Evolutionary conservation across 1,139 yeast species (phyloP), one percentile per base, ranked within the genome.

Genomic region (Blastobotrys arbuscula): DNA sequence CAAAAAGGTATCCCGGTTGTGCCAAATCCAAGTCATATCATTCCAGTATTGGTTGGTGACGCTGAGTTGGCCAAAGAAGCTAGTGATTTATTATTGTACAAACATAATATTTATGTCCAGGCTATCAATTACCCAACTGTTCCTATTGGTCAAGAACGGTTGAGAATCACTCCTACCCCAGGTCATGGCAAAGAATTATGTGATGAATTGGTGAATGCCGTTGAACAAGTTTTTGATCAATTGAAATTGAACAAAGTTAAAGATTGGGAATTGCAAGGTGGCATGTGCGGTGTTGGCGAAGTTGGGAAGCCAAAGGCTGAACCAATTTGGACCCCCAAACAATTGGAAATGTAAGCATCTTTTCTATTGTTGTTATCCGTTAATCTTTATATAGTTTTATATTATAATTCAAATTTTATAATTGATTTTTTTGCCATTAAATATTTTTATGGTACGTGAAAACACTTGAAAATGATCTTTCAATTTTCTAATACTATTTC

Each of bases 51-150:
- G 56, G 85, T 92, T 59, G 98, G 98, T 57, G 90, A 88, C 64
- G 96, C 99, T 16, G 85, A 82, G 48, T 82, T 83, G 62, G 97
- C 97, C 51, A 92, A 90, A 69, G 75, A 72, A 52, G 97, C 97
- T 8, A 84, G 95, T 19, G 98, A 94, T 67, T 70, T 86, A 68
- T 78, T 92, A 63, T 80, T 92, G 73, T 76, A 84, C 55, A 82
- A 86, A 62, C 86, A 90, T 70, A 76, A 79, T 59, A 90, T 92
- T 65, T 92, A 92, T 65, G 98, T 94, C 45, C 99, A 92, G 72
- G 96, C 97, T 48, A 92, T 92, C 68, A 92, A 92, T 73, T 92
- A 85, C 80, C 99, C 99, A 50, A 92, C 98, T 24, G 98, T 92
- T 51, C 85, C 97, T 36, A 83, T 87, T 62, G 98, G 98, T 53